A percentile compares a stretch with the other conserved stretches of the same genome.
Evolutionary conservation across 1,284 basidiomycete species (phyloP).

Genomic region (Singerocomus inundabilis): DNA sequence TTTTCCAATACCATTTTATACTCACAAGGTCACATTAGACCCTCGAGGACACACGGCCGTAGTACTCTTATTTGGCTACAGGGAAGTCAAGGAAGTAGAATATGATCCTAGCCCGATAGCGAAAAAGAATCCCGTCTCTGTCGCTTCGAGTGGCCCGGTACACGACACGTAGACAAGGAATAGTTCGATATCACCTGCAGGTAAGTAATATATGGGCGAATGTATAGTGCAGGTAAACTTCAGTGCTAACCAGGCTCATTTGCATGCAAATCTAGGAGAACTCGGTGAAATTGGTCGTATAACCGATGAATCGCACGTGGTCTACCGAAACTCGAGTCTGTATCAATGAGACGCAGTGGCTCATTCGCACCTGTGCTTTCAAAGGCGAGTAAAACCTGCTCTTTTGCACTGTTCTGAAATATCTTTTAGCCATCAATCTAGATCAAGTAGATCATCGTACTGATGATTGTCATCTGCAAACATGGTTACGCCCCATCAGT

Average conservation of each 20-base stretch:
- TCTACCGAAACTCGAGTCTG: constrained; percentile 4
- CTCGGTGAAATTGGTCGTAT: constrained; percentile 10
- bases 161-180: constrained; percentile 8
- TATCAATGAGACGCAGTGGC: constrained; percentile 6
- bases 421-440: not conserved
- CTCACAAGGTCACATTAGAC: not conserved
- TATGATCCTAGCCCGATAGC: not conserved
- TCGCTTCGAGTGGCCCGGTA: constrained; percentile 3
- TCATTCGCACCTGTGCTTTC: constrained; percentile 6
- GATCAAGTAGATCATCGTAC: constrained; percentile 1
- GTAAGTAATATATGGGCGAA: not conserved
- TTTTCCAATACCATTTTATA: constrained; percentile 1
- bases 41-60: not conserved
- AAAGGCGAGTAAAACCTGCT: not conserved
- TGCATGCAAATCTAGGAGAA: constrained; percentile 5
- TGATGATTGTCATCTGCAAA: constrained; percentile 1
- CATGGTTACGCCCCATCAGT: constrained; percentile 3
- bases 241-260: not conserved
- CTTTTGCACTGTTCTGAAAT: no score
- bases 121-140: not conserved
- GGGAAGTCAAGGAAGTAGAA: constrained; percentile 2
- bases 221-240: not conserved
- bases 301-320: constrained; percentile 12
- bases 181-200: constrained; percentile 7
- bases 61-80: not conserved